Evolutionary conservation across 2,329 filamentous ascomycete species (phyloP).

Genomic region (Immersiporthe knoxdaviesiana): DNA sequence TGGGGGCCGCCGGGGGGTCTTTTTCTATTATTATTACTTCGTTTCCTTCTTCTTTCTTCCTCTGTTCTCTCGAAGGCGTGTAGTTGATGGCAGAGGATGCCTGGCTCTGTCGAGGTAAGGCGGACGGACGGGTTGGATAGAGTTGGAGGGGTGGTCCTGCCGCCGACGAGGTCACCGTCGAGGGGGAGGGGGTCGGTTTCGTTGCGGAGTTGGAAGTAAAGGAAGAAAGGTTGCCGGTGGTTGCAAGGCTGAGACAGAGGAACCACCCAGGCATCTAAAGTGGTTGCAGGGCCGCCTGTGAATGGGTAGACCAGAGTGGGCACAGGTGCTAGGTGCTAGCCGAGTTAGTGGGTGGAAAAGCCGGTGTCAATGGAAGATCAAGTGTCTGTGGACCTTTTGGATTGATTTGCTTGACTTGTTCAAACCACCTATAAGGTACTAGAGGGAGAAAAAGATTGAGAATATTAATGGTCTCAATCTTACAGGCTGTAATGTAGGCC

Average conservation of each 20-base stretch:
- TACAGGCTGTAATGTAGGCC: neutral
- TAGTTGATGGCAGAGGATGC: constrained; percentile 19
- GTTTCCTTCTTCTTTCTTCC: neutral
- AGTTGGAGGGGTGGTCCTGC: neutral
- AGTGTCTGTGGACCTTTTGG: neutral
- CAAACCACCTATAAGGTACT: neutral
- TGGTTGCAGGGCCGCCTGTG: constrained; percentile 13
- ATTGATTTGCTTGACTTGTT: neutral
- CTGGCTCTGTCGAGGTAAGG: constrained; percentile 8
- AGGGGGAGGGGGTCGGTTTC: neutral
- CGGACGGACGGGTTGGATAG: neutral
- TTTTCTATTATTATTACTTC: neutral
- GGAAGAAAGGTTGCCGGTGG: neutral
- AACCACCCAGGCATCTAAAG: constrained; percentile 19
- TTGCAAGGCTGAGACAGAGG: constrained; percentile 24
- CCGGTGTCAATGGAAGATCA: neutral
- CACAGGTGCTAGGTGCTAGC: constrained; percentile 12
- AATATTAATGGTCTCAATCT: neutral
- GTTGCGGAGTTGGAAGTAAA: neutral
- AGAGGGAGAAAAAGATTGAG: neutral
- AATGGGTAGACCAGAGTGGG: constrained; percentile 14
- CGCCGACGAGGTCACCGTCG: constrained; percentile 22
- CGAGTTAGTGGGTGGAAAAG: neutral
- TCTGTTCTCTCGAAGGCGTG: no score
- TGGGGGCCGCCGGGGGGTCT: no score